These are phyloP conservation scores for Curvularia hawaiiensis DNA, from an alignment of 2,329 filamentous ascomycete species.

Conservation along the genomic window DNA sequence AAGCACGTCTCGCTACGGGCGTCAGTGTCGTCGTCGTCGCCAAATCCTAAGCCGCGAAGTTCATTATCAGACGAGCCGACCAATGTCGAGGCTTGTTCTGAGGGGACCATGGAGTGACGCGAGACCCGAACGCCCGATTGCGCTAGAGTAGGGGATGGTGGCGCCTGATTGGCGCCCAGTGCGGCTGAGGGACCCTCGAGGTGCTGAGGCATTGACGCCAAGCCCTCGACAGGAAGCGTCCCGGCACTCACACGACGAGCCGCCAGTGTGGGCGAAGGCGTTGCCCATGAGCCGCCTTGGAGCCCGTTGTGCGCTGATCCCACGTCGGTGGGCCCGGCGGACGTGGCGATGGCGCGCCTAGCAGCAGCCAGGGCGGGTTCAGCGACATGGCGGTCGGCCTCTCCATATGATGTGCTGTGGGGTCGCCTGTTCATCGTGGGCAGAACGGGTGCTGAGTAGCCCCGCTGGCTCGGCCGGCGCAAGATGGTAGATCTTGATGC, in stretches of 20 bases:
- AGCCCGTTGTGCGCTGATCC: conserved; percentile 19
- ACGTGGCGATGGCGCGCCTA: conserved; percentile 39
- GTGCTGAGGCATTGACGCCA: conserved; percentile 42
- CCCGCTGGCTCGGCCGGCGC: conserved; percentile 40
- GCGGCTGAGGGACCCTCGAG: conserved; percentile 37
- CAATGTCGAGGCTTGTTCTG: conserved; percentile 67
- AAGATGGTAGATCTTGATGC: conserved; percentile 31
- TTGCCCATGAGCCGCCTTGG: conserved; percentile 22
- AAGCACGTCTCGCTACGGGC: conserved; percentile 78
- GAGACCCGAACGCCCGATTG: conserved; percentile 50
- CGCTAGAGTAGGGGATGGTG: conserved; percentile 43
- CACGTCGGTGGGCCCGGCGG: conserved; percentile 25
- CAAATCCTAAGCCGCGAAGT: conserved; percentile 65
- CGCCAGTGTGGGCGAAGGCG: conserved; percentile 33
- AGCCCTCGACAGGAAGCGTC: conserved; percentile 27
- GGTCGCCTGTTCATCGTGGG: conserved; percentile 47
- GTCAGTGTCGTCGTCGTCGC: conserved; percentile 79
- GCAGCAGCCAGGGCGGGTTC: conserved; percentile 32
- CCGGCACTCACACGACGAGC: conserved; percentile 23
- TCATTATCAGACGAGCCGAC: conserved; percentile 72
- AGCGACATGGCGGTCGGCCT: conserved; percentile 47
- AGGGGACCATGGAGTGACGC: conserved; percentile 61
- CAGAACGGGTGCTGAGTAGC: conserved; percentile 41
- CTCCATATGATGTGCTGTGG: conserved; percentile 44
- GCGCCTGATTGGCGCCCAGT: conserved; percentile 40